Percentiles rank a stretch among this genome's conserved stretches.
These are phyloP conservation scores for Schizonepeta tenuifolia DNA, from an alignment of 257 asterid genomes.

Conservation along the genomic window DNA sequence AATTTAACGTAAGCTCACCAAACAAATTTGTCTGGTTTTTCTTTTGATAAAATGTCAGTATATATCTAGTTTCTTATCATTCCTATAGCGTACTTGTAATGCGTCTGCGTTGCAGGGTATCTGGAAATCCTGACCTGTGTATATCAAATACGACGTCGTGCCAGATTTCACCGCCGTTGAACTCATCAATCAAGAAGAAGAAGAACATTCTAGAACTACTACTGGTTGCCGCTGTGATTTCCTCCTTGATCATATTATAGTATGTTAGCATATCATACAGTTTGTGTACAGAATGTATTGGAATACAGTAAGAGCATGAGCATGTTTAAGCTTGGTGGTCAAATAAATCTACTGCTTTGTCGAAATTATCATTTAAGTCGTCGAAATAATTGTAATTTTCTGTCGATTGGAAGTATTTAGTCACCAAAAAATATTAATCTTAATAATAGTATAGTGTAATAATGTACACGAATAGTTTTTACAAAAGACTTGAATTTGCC, in stretches of 20 bases:
- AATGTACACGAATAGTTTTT: too few relatives aligned
- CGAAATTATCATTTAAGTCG: too few relatives aligned
- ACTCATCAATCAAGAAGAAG: not conserved
- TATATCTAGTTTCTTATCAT: too few relatives aligned
- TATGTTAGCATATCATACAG: not conserved
- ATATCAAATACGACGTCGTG: slow-evolving; percentile 8
- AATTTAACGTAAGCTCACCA: slow-evolving; percentile 1
- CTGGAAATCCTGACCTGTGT: slow-evolving; percentile 28
- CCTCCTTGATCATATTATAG: not conserved
- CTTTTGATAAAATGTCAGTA: too few relatives aligned
- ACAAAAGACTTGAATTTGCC: too few relatives aligned
- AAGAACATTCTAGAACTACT: slow-evolving; percentile 1
- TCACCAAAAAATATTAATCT: too few relatives aligned
- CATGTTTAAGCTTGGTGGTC: not conserved
- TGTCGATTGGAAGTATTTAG: too few relatives aligned
- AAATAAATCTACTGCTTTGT: not conserved
- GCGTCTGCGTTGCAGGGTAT: not conserved
- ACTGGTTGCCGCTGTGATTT: not conserved
- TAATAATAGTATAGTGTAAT: too few relatives aligned
- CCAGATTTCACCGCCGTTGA: not conserved
- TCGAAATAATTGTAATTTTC: too few relatives aligned
- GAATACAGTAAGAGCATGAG: not conserved
- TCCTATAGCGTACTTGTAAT: too few relatives aligned
- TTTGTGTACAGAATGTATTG: not conserved
- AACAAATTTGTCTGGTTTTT: too few relatives aligned